Conservation (phyloP, 176 grass and related monocot genomes). For the Aechmea fasciata region DNA sequence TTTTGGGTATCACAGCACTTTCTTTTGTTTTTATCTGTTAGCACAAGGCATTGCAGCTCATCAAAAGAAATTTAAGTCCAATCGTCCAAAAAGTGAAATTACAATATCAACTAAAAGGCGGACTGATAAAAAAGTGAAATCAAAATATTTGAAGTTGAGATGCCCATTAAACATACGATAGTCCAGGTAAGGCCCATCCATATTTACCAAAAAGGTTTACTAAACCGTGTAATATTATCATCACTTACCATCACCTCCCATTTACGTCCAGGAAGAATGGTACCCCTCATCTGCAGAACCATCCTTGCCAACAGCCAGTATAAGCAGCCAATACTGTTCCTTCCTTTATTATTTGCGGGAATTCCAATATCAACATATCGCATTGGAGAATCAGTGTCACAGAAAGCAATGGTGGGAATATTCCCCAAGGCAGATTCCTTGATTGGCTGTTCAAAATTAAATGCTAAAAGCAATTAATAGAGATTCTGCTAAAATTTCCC, state of each 20-base stretch:
- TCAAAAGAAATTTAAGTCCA: too few species aligned
- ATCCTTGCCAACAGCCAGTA: conserved; percentile 91
- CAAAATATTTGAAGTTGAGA: neutral
- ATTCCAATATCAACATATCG: conserved; percentile 82
- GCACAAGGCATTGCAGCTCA: too few species aligned
- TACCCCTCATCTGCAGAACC: conserved; percentile 83
- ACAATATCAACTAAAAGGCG: too few species aligned
- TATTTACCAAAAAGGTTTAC: neutral
- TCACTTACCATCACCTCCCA: conserved; percentile 85
- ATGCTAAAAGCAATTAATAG: neutral
- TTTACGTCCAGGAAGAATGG: conserved; percentile 67
- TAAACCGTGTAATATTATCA: neutral
- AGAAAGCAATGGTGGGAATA: conserved; percentile 85
- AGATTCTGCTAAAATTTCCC: neutral
- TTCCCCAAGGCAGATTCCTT: conserved; percentile 88
- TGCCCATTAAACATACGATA: neutral
- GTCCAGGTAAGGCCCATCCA: neutral
- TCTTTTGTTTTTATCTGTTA: too few species aligned
- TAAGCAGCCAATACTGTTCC: conserved; percentile 76
- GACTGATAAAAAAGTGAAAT: neutral
- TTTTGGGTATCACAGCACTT: too few species aligned
- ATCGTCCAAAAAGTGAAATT: too few species aligned
- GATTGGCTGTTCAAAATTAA: conserved; percentile 45
- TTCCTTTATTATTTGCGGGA: conserved; percentile 86
- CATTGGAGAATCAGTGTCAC: conserved; percentile 90